Evolutionary conservation across 2,329 filamentous ascomycete species (phyloP), one percentile per base, ranked within the genome.

Genomic region (Aspergillus melleus): DNA sequence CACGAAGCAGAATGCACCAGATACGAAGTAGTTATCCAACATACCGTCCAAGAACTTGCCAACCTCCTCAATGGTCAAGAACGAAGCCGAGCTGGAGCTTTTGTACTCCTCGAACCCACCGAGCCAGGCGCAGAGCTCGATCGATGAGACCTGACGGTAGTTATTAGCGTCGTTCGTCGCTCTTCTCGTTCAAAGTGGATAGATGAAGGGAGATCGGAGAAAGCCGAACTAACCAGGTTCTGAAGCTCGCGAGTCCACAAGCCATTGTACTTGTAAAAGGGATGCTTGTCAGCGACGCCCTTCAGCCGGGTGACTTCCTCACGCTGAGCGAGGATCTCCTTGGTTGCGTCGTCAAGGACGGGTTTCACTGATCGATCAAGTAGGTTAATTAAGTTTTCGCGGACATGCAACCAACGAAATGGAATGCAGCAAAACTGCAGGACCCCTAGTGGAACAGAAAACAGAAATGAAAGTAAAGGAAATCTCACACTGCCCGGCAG

Each of bases 181-280:
- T 47, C 24, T 22, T 11, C 12, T 10, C 19, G 44, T 14, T 11
- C 10, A 16, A 42, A 42, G 16, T n/a, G 47, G 14, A 14, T 3
- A 50, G 20, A 11, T 6, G 36, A 16, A 52, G 20, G 53, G 14
- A 46, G 5, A 8, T 14, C 5, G 42, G 6, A 9, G 10, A 12
- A 4, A 44, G 22, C 29, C 39, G 3, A 26, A 8, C 79, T 83
- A 84, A 84, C 86, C 49, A 91, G 86, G 74, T 91, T 91, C 76
- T 98, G 94, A 57, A 97, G 80, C 70, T 90, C 87, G 60, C 91
- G 86, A 29, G 87, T 85, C 95, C 95, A 99, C 74, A 92, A 86
- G 58, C 83, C 81, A 77, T 97, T 97, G 81, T 96, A 97, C 84
- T 96, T 97, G 87, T 98, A 99, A 82, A 98, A 99, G 0, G 95